Conservation (phyloP, 1,284 basidiomycete species). For the Fomes fomentarius region DNA sequence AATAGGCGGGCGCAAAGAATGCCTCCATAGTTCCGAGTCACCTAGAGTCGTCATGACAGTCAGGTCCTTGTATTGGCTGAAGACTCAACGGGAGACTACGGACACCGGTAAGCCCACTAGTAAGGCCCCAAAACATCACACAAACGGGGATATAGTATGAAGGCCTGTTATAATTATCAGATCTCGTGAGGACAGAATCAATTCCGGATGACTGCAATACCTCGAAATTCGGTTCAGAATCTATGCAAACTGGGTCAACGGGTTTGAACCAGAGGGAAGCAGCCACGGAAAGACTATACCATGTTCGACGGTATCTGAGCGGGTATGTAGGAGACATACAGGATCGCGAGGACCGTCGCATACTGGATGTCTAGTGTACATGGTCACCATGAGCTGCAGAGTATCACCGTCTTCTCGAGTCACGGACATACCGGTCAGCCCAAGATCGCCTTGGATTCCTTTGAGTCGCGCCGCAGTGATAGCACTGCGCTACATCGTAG, state of each 20-base stretch:
- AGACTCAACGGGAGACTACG: no score
- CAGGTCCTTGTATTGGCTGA: not conserved
- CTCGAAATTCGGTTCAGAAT: conserved; percentile 55
- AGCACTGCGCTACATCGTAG: conserved; percentile 51
- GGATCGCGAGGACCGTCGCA: conserved; percentile 56
- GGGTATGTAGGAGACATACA: conserved; percentile 64
- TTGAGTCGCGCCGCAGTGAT: conserved; percentile 63
- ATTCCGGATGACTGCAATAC: conserved; percentile 28
- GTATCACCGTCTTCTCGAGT: conserved; percentile 3
- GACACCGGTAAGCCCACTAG: conserved; percentile 64
- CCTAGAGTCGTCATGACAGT: conserved; percentile 34
- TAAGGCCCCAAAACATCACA: conserved; percentile 65
- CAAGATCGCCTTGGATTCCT: conserved; percentile 61
- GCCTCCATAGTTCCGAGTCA: conserved; percentile 56
- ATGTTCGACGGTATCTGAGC: conserved; percentile 71
- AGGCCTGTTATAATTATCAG: conserved; percentile 42
- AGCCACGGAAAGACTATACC: conserved; percentile 36
- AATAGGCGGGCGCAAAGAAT: conserved; percentile 63
- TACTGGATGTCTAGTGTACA: conserved; percentile 59
- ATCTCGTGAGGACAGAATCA: not conserved
- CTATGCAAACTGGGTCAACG: conserved; percentile 31
- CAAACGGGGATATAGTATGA: conserved; percentile 64
- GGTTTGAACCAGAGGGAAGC: not conserved
- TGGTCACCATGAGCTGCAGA: not conserved
- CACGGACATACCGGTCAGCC: conserved; percentile 44